Percentiles rank a stretch among this genome's conserved stretches.
phyloP scores from a whole-genome alignment of 1,284 basidiomycete genomes.

The Xanthoconium separans region DNA sequence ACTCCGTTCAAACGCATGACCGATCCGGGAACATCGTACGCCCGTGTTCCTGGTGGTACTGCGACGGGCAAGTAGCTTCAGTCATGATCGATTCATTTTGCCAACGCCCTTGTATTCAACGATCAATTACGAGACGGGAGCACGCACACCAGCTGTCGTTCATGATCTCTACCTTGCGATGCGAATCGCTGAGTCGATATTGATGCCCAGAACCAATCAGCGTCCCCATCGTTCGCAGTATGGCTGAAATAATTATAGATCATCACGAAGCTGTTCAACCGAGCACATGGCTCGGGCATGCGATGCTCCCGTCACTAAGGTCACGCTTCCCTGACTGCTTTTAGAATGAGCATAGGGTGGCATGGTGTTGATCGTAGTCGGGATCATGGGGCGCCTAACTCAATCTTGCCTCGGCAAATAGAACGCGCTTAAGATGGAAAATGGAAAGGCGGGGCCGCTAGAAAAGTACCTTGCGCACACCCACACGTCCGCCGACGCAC shows the following conservation, averaged over 20 bases:
- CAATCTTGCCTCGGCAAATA: background rate
- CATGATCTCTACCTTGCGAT: background rate
- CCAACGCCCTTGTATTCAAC: constrained; percentile 1
- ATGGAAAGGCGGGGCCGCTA: background rate
- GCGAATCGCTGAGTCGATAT: background rate
- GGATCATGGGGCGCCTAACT: constrained; percentile 1
- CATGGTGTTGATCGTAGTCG: constrained; percentile 1
- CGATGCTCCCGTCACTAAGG: background rate
- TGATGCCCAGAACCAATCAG: background rate
- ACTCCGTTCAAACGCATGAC: background rate
- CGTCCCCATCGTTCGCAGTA: background rate
- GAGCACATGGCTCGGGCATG: background rate
- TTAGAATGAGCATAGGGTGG: background rate
- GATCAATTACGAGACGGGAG: background rate
- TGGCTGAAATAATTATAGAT: background rate
- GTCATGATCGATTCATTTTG: background rate
- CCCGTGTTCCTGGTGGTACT: background rate
- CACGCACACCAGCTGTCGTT: background rate
- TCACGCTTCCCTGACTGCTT: background rate
- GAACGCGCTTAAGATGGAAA: background rate
- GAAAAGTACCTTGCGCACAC: background rate
- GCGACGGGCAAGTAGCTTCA: background rate
- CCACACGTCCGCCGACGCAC: background rate
- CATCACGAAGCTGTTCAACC: constrained; percentile 10
- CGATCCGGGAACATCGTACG: background rate